phyloP scores from a whole-genome alignment of 2,329 filamentous ascomycete genomes.

The Xylogone sp. region DNA sequence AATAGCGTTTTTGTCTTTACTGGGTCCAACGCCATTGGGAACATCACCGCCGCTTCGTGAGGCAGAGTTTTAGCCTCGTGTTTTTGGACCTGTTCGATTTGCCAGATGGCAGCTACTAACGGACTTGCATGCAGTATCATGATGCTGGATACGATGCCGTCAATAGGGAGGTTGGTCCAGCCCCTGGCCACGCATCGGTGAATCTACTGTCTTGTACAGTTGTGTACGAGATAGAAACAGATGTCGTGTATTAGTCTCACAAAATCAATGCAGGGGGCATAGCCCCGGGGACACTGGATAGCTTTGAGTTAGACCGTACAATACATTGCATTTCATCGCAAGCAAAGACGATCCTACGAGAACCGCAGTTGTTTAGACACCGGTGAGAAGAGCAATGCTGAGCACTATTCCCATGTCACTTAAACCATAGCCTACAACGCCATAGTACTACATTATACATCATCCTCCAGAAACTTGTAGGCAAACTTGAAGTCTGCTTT shows the following conservation, averaged over 20 bases:
- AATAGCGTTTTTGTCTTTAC: not conserved
- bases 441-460: constrained; percentile 57
- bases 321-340: not conserved
- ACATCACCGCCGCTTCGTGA: not conserved
- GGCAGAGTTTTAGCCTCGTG: not conserved
- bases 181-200: not conserved
- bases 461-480: constrained; percentile 96
- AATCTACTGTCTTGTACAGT: not conserved
- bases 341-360: constrained; percentile 24
- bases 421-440: constrained; percentile 72
- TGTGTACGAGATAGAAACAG: not conserved
- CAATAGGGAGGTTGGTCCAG: not conserved
- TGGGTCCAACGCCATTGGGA: not conserved
- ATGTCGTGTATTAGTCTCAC: not conserved
- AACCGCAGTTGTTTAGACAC: constrained; percentile 48
- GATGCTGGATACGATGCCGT: not conserved
- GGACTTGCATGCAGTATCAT: not conserved
- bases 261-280: not conserved
- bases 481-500: constrained; percentile 98
- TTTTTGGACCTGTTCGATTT: not conserved
- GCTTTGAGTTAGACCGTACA: not conserved
- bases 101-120: not conserved
- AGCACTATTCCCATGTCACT: constrained; percentile 70
- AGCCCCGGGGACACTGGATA: not conserved
- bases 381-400: constrained; percentile 51